These are phyloP conservation scores for Leishmania tarentolae DNA, from an alignment of 208 protist genomes.

Conservation along the genomic window DNA sequence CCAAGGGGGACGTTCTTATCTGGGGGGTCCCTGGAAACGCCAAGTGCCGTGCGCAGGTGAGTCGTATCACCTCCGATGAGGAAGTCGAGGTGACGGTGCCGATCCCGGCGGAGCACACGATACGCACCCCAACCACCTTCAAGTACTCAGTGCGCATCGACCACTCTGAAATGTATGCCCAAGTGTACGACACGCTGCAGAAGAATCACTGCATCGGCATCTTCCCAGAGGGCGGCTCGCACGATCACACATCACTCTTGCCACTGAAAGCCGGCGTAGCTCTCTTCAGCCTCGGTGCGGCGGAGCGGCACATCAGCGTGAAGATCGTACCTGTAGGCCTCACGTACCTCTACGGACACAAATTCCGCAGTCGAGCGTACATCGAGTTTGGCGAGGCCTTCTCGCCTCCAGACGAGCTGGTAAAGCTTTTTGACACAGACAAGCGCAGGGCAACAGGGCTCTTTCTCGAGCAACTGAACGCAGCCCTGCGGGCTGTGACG, in stretches of 20 bases:
- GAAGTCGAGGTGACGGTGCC: slow-evolving; percentile 81
- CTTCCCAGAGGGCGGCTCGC: slow-evolving; percentile 96
- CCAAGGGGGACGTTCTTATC: slow-evolving; percentile 74
- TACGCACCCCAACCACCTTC: slow-evolving; percentile 52
- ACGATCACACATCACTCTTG: slow-evolving; percentile 93
- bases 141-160: slow-evolving; percentile 89
- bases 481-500: slow-evolving; percentile 76
- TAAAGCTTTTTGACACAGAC: slow-evolving; percentile 72
- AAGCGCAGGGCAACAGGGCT: slow-evolving; percentile 81
- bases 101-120: slow-evolving; percentile 48
- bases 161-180: slow-evolving; percentile 90
- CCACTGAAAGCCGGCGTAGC: slow-evolving; percentile 96
- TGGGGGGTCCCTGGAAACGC: slow-evolving; percentile 41
- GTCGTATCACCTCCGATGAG: slow-evolving; percentile 64
- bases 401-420: slow-evolving; percentile 68
- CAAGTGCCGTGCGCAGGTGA: slow-evolving; percentile 74
- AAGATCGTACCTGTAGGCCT: slow-evolving; percentile 92
- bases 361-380: slow-evolving; percentile 90
- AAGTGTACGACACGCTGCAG: slow-evolving; percentile 88
- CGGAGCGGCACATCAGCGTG: slow-evolving; percentile 78
- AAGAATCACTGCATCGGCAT: slow-evolving; percentile 92
- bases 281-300: slow-evolving; percentile 90
- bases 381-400: slow-evolving; percentile 90
- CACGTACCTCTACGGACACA: slow-evolving; percentile 93
- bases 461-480: slow-evolving; percentile 85